These are phyloP conservation scores for Martiniozyma abietophila DNA, from an alignment of 805 yeast genomes.

Conservation along the genomic window DNA sequence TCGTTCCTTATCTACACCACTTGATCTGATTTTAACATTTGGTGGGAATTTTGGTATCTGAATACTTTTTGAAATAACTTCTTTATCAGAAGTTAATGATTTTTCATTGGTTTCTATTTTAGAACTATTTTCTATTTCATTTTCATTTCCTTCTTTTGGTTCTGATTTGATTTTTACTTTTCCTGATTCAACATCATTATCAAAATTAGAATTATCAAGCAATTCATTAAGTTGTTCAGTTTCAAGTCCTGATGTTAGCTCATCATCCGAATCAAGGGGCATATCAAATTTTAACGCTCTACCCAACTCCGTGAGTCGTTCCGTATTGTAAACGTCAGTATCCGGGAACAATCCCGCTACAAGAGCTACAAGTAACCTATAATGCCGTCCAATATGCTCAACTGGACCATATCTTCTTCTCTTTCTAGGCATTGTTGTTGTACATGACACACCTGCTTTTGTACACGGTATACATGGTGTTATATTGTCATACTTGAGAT, in stretches of 20 bases:
- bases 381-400: slow-evolving; percentile 35
- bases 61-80: background rate
- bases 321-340: slow-evolving; percentile 34
- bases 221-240: slow-evolving; percentile 3
- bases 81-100: too few relatives aligned
- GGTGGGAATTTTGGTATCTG: slow-evolving; percentile 15
- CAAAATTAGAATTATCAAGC: background rate
- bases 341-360: slow-evolving; percentile 36
- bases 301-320: slow-evolving; percentile 32
- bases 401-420: slow-evolving; percentile 33
- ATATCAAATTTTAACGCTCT: slow-evolving; percentile 25
- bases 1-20: slow-evolving; percentile 24
- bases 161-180: background rate
- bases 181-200: background rate
- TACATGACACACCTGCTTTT: slow-evolving; percentile 30
- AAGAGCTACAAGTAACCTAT: slow-evolving; percentile 31
- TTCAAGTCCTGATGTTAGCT: slow-evolving; percentile 11
- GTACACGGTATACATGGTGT: slow-evolving; percentile 33
- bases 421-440: slow-evolving; percentile 34
- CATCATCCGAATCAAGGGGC: slow-evolving; percentile 23
- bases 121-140: background rate
- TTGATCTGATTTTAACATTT: slow-evolving; percentile 14
- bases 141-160: background rate
- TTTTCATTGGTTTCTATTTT: background rate
- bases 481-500: slow-evolving; percentile 27